A percentile compares a stretch with the other conserved stretches of the same genome.
Conservation (phyloP, 208 protist species). For the Wallacemonas sp. region DNA sequence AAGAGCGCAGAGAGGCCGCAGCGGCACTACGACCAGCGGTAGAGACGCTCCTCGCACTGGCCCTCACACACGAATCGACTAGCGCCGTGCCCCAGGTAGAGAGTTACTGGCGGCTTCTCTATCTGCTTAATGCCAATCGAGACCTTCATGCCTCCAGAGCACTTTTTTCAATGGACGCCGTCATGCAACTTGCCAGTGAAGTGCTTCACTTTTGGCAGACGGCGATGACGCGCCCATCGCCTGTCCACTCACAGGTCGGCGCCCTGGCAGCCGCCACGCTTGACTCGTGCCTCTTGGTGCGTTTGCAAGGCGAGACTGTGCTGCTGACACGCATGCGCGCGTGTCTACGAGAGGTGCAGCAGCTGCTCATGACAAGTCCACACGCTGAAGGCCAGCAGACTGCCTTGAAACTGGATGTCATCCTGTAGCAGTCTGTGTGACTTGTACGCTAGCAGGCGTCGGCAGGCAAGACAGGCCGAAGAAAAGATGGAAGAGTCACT, state of each 20-base stretch:
- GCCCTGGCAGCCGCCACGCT: not conserved
- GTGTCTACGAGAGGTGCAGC: not conserved
- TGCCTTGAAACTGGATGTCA: not conserved
- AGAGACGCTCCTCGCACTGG: not conserved
- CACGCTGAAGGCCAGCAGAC: not conserved
- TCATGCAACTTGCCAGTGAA: not conserved
- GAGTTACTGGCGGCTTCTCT: slow-evolving; percentile 20
- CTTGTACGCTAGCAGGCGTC: too few relatives aligned
- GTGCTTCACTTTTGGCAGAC: not conserved
- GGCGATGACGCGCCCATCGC: not conserved
- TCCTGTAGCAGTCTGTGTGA: not conserved
- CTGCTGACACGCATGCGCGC: not conserved
- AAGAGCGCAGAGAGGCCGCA: too few relatives aligned
- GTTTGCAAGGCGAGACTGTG: not conserved
- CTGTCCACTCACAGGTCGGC: not conserved
- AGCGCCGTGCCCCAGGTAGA: too few relatives aligned
- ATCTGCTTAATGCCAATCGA: slow-evolving; percentile 26
- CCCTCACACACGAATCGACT: not conserved
- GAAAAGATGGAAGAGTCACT: too few relatives aligned
- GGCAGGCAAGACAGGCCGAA: too few relatives aligned
- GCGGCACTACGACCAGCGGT: not conserved
- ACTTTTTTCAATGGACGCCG: slow-evolving; percentile 7
- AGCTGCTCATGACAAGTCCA: not conserved
- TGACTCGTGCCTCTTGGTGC: not conserved
- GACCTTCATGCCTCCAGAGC: not conserved